Evolutionary conservation across 2,329 filamentous ascomycete species (phyloP).

Genomic region (Penicillium crustosum): DNA sequence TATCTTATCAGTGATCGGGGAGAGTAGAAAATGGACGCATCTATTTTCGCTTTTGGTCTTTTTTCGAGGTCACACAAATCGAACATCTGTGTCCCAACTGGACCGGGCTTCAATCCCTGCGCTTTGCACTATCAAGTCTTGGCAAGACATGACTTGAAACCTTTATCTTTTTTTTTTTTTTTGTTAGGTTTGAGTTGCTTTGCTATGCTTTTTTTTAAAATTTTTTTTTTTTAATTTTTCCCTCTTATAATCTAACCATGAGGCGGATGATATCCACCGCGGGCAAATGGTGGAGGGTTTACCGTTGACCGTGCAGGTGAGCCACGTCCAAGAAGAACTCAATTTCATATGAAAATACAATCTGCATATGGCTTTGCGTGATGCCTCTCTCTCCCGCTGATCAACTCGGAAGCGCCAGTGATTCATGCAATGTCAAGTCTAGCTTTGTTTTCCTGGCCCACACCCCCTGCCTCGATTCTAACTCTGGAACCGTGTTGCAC

Average conservation of each 20-base stretch:
- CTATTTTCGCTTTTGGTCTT: not conserved
- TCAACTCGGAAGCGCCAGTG: not conserved
- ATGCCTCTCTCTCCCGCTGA: not conserved
- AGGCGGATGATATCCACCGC: not conserved
- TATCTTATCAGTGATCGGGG: not conserved
- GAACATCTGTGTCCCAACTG: constrained; percentile 2
- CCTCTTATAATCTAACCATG: not conserved
- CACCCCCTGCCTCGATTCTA: constrained; percentile 3
- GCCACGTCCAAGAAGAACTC: not conserved
- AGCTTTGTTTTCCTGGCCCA: not conserved
- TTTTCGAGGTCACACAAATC: constrained; percentile 4
- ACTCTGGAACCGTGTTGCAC: constrained; percentile 9
- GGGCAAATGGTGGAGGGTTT: not conserved
- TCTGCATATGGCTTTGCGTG: not conserved
- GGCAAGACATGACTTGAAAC: constrained; percentile 11
- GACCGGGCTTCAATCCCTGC: constrained; percentile 5
- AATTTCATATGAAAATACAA: not conserved
- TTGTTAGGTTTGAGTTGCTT: not conserved
- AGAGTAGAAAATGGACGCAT: not conserved
- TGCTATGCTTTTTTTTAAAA: not conserved
- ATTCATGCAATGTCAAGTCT: not conserved
- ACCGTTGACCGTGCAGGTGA: not conserved
- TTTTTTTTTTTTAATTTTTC: not conserved
- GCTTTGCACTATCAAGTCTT: constrained; percentile 9
- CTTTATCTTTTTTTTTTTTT: constrained; percentile 1